Percentiles rank a stretch among this genome's conserved stretches.
Conservation (phyloP, 176 grass and related monocot genomes). For the Cenchrus fungigraminus region DNA sequence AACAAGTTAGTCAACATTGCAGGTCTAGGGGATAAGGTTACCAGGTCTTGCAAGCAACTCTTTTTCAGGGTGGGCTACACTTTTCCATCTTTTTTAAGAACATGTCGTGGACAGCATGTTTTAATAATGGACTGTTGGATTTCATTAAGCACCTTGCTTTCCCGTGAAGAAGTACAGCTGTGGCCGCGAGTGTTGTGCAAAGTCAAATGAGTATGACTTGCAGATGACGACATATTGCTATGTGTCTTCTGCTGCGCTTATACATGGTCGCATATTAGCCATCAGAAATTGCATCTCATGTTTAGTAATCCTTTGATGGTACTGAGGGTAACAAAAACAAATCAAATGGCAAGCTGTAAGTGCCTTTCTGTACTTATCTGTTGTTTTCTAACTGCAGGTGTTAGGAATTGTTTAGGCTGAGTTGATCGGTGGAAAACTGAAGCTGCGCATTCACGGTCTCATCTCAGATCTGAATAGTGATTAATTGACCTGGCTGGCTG, state of each 20-base stretch:
- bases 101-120: background rate
- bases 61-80: background rate
- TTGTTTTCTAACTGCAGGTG: conserved; percentile 38
- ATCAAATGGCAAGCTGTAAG: background rate
- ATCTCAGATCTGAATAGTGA: background rate
- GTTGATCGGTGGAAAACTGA: background rate
- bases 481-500: background rate
- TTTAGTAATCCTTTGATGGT: background rate
- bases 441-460: background rate
- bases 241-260: background rate
- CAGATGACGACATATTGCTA: background rate
- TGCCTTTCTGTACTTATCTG: background rate
- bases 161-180: background rate
- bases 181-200: background rate
- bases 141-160: conserved; percentile 2
- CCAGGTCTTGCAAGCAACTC: conserved; percentile 18
- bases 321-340: background rate
- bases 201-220: background rate
- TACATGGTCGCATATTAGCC: background rate
- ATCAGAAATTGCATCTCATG: background rate
- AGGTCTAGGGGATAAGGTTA: conserved; percentile 3
- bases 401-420: background rate
- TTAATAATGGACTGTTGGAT: background rate
- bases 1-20: conserved; percentile 31
- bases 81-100: background rate